phyloP scores from a whole-genome alignment of 208 protist genomes.

The Trypanosoma boissoni region DNA sequence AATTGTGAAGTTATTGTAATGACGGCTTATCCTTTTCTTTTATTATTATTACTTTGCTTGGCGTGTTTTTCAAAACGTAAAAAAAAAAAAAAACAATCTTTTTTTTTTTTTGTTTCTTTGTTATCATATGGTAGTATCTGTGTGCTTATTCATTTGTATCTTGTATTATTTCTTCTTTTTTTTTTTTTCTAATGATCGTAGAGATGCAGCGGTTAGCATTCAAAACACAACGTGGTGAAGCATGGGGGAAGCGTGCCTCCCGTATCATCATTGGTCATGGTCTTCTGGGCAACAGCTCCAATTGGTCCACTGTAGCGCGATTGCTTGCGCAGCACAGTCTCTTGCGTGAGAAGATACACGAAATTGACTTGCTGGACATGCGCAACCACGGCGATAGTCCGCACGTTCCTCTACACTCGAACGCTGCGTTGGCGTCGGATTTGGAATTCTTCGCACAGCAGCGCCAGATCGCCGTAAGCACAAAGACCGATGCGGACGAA shows the following conservation, averaged over 20 bases:
- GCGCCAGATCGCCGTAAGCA: slow-evolving; percentile 29
- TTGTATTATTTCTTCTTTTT: not conserved
- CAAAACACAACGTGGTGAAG: slow-evolving; percentile 16
- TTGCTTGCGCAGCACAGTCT: slow-evolving; percentile 43
- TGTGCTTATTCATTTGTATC: not conserved
- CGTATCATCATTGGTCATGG: slow-evolving; percentile 61
- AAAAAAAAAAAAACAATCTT: not conserved
- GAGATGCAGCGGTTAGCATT: slow-evolving; percentile 17
- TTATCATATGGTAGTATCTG: not conserved
- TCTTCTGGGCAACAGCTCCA: slow-evolving; percentile 69
- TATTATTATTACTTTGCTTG: slow-evolving; percentile 5
- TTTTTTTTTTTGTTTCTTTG: slow-evolving; percentile 11
- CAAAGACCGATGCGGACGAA: slow-evolving; percentile 2
- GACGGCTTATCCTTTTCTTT: not conserved
- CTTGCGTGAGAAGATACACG: slow-evolving; percentile 37
- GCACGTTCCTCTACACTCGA: slow-evolving; percentile 52
- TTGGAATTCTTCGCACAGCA: slow-evolving; percentile 58
- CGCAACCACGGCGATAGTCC: slow-evolving; percentile 82
- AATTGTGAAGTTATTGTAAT: no score
- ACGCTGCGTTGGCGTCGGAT: slow-evolving; percentile 66
- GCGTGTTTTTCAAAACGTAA: not conserved
- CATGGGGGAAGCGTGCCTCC: slow-evolving; percentile 13
- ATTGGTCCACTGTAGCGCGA: slow-evolving; percentile 60
- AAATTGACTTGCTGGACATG: slow-evolving; percentile 64
- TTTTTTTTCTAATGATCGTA: not conserved